Evolutionary conservation across 805 yeast species (phyloP).

Genomic region (Myxozyma lipomycoides): DNA sequence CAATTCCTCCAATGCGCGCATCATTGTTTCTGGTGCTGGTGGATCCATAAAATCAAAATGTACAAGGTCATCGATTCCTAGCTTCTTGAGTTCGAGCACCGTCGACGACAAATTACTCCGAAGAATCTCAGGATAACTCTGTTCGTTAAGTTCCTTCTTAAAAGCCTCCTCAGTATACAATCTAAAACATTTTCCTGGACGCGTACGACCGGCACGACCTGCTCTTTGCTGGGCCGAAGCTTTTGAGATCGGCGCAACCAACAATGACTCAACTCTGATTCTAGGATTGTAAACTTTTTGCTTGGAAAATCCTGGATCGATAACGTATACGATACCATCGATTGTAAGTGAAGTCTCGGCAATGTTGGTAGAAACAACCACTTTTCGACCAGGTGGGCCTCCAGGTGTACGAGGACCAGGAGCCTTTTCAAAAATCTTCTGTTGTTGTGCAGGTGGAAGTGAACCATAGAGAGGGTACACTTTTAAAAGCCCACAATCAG

Average conservation of each 20-base stretch:
- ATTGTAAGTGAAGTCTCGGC: slow-evolving; percentile 98
- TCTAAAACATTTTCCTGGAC: slow-evolving; percentile 97
- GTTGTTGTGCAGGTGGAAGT: slow-evolving; percentile 92
- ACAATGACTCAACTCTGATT: slow-evolving; percentile 86
- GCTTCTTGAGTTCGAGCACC: slow-evolving; percentile 85
- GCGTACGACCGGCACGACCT: slow-evolving; percentile 99
- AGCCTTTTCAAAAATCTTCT: slow-evolving; percentile 87
- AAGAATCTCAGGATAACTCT: slow-evolving; percentile 92
- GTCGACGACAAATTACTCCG: slow-evolving; percentile 88
- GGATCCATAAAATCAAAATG: slow-evolving; percentile 99
- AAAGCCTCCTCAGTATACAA: slow-evolving; percentile 95
- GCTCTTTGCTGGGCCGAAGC: slow-evolving; percentile 98
- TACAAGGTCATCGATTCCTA: slow-evolving; percentile 92
- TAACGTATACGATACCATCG: slow-evolving; percentile 95
- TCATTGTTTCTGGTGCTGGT: slow-evolving; percentile 99
- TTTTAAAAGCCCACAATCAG: slow-evolving; percentile 79
- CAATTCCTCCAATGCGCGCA: slow-evolving; percentile 95
- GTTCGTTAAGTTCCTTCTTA: slow-evolving; percentile 88
- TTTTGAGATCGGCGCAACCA: slow-evolving; percentile 93
- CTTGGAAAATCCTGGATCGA: slow-evolving; percentile 95
- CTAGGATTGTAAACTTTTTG: slow-evolving; percentile 96
- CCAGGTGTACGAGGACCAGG: slow-evolving; percentile 65
- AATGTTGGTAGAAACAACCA: slow-evolving; percentile 87
- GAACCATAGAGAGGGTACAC: slow-evolving; percentile 97
- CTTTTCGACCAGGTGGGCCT: slow-evolving; percentile 93